These are phyloP conservation scores for Pyrus hybrid DNA, from an alignment of 331 rosid species.

Conservation along the genomic window DNA sequence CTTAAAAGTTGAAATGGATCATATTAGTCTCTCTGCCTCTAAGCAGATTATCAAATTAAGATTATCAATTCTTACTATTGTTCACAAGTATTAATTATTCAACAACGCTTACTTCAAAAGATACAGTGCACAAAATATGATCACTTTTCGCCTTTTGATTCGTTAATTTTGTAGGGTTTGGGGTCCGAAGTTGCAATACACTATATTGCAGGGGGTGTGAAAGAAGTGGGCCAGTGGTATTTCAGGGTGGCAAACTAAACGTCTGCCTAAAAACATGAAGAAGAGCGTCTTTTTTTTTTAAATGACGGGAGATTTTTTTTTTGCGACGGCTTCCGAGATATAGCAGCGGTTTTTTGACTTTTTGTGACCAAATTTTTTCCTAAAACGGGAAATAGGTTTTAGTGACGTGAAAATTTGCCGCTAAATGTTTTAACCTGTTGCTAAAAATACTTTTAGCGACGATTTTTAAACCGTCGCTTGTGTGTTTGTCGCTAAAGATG, in stretches of 20 bases:
- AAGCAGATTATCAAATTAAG: background rate
- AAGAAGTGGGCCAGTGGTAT: background rate
- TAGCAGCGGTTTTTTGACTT: background rate
- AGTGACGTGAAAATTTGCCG: background rate
- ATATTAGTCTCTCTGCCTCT: background rate
- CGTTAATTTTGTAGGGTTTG: background rate
- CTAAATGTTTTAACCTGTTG: rapidly evolving
- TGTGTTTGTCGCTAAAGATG: rapidly evolving
- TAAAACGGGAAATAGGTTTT: rapidly evolving
- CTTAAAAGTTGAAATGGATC: background rate
- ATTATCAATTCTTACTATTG: background rate
- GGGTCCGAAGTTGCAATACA: background rate
- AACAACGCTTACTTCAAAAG: background rate
- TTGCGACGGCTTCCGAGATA: background rate
- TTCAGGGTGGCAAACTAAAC: background rate
- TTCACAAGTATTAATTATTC: background rate
- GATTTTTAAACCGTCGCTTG: too few species aligned
- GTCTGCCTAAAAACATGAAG: background rate
- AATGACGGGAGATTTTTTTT: background rate
- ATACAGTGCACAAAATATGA: background rate
- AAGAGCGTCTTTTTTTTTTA: background rate
- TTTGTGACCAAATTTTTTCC: background rate
- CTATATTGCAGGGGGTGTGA: background rate
- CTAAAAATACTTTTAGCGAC: background rate
- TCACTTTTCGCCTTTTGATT: background rate